Conservation (phyloP, 768 basidiomycete species). For the Termitomyces sp. region DNA sequence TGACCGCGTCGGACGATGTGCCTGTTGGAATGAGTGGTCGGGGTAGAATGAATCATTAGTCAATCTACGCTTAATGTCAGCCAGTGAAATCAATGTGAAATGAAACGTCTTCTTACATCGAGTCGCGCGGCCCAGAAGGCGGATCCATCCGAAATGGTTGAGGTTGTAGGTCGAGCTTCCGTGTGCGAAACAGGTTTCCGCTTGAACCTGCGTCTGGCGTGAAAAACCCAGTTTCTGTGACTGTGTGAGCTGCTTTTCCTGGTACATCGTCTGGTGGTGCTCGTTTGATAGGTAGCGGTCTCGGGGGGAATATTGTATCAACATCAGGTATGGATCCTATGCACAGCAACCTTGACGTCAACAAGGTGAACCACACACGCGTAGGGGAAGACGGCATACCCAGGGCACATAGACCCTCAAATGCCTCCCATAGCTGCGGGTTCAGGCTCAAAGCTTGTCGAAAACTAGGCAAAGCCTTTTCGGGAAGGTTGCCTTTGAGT, state of each 20-base stretch:
- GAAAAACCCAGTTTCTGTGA: conserved; percentile 71
- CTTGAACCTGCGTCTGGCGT: conserved; percentile 61
- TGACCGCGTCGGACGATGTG: conserved; percentile 37
- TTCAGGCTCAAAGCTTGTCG: conserved; percentile 65
- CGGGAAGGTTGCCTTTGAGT: conserved; percentile 70
- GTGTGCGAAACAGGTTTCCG: conserved; percentile 51
- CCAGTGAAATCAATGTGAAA: conserved; percentile 10
- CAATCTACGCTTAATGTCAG: conserved; percentile 32
- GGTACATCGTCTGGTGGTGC: conserved; percentile 46
- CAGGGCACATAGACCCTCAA: conserved; percentile 78
- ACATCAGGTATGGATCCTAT: conserved; percentile 66
- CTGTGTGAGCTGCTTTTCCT: conserved; percentile 40
- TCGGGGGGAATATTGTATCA: conserved; percentile 67
- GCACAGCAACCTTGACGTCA: not conserved
- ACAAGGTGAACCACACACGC: conserved; percentile 5
- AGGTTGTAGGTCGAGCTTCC: conserved; percentile 48
- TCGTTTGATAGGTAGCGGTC: conserved; percentile 50
- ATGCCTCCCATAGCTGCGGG: conserved; percentile 89
- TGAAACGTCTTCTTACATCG: conserved; percentile 39
- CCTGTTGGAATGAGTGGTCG: conserved; percentile 56
- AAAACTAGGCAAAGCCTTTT: conserved; percentile 69
- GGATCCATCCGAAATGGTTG: conserved; percentile 57
- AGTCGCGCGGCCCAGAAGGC: conserved; percentile 50
- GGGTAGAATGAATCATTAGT: conserved; percentile 51
- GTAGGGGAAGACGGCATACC: conserved; percentile 43